phyloP scores from a whole-genome alignment of 192 early-diverging fungal genomes.

The Obelidium mucronatum region DNA sequence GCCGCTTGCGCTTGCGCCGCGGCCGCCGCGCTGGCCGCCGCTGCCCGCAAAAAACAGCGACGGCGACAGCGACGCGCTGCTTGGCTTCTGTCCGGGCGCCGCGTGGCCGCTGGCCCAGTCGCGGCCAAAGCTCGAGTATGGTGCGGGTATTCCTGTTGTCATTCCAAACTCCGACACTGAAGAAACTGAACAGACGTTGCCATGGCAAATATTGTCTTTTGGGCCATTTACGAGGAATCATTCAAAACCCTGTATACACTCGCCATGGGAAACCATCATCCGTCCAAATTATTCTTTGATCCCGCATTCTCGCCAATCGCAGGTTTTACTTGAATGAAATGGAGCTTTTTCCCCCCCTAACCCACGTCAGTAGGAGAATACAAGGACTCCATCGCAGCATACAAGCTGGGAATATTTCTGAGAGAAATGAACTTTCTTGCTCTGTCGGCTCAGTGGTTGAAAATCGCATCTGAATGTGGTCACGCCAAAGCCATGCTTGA shows the following conservation, averaged over 20 bases:
- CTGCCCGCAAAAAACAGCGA: conserved; percentile 16
- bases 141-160: no score
- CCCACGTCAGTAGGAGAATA: no score
- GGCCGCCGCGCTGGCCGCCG: no score
- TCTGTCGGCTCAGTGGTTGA: conserved; percentile 7
- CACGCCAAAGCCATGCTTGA: conserved; percentile 10
- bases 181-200: conserved; percentile 25
- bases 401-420: background rate
- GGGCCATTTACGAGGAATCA: background rate
- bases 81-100: no score
- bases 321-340: background rate
- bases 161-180: no score
- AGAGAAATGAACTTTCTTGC: background rate
- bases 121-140: no score
- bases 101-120: no score
- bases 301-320: background rate
- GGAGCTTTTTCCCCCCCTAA: background rate
- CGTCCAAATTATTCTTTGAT: conserved; percentile 15
- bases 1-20: no score
- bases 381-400: background rate
- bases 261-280: conserved; percentile 11
- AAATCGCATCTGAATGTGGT: background rate
- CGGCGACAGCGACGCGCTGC: no score
- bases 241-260: conserved; percentile 13
- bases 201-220: background rate